These are phyloP conservation scores for Collybia sordida DNA, from an alignment of 768 basidiomycete genomes.

Conservation along the genomic window DNA sequence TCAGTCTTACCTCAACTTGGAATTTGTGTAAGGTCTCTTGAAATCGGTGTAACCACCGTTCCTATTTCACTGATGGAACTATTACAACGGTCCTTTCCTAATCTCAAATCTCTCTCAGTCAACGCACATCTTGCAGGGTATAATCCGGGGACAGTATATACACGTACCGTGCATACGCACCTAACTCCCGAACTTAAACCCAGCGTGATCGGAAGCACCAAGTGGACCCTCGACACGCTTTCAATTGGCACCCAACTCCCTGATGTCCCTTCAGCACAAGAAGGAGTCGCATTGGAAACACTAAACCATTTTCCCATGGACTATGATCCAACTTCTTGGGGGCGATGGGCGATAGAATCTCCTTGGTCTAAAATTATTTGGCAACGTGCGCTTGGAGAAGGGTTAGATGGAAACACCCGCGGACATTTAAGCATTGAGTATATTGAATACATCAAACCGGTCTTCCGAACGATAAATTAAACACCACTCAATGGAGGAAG, in stretches of 20 bases:
- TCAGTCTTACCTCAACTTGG: conserved; percentile 14
- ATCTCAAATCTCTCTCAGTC: conserved; percentile 13
- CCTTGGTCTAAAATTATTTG: conserved; percentile 14
- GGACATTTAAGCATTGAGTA: conserved; percentile 10
- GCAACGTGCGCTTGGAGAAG: conserved; percentile 6
- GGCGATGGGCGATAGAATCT: conserved; percentile 9
- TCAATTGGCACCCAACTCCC: conserved; percentile 11
- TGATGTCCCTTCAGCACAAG: background rate
- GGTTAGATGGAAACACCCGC: background rate
- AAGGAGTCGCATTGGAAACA: conserved; percentile 1
- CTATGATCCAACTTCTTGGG: conserved; percentile 11
- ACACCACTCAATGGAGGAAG: conserved; percentile 10
- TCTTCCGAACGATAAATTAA: background rate
- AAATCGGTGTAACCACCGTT: conserved; percentile 16
- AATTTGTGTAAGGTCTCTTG: conserved; percentile 4
- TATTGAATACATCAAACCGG: conserved; percentile 8
- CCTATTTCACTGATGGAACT: conserved; percentile 12
- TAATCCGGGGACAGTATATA: conserved; percentile 15
- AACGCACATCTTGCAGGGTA: conserved; percentile 19
- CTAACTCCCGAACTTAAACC: conserved; percentile 3
- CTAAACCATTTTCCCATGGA: conserved; percentile 5
- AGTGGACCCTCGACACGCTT: conserved; percentile 7
- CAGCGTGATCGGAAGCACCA: background rate
- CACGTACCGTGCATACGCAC: background rate
- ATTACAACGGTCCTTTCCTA: conserved; percentile 12